Conservation (phyloP, 768 basidiomycete genomes). For the Suillus decipiens region DNA sequence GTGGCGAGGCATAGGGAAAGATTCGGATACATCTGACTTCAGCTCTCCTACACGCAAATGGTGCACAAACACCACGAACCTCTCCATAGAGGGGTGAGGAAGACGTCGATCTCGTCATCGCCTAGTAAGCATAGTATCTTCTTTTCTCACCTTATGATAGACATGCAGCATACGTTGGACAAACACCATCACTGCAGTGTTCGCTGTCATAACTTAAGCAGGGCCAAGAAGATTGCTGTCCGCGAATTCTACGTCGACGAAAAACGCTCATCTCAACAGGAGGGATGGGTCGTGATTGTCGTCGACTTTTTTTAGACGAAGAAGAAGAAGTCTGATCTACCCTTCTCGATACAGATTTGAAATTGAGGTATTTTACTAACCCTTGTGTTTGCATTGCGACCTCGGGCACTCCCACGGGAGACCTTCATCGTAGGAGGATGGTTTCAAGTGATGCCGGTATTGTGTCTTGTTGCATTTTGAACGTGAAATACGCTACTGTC, state of each 20-base stretch:
- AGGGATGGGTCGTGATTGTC: constrained; percentile 63
- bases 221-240: constrained; percentile 56
- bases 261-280: constrained; percentile 77
- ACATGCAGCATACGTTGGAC: constrained; percentile 64
- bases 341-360: constrained; percentile 79
- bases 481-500: constrained; percentile 74
- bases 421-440: constrained; percentile 36
- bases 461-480: constrained; percentile 78
- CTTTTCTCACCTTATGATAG: constrained; percentile 38
- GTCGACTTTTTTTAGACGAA: constrained; percentile 82
- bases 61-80: constrained; percentile 11
- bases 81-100: constrained; percentile 29
- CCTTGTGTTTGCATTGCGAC: neutral
- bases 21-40: constrained; percentile 58
- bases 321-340: constrained; percentile 76
- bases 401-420: neutral
- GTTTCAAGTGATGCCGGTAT: constrained; percentile 77
- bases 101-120: constrained; percentile 53
- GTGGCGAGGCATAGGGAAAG: constrained; percentile 53
- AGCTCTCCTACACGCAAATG: constrained; percentile 28
- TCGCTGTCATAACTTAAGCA: constrained; percentile 44
- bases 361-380: constrained; percentile 59
- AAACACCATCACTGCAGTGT: constrained; percentile 56
- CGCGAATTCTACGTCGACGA: constrained; percentile 79
- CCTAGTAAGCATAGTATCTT: constrained; percentile 46